Evolutionary conservation across 345 rosid species (phyloP).

Genomic region (Raphanus raphanistrum): DNA sequence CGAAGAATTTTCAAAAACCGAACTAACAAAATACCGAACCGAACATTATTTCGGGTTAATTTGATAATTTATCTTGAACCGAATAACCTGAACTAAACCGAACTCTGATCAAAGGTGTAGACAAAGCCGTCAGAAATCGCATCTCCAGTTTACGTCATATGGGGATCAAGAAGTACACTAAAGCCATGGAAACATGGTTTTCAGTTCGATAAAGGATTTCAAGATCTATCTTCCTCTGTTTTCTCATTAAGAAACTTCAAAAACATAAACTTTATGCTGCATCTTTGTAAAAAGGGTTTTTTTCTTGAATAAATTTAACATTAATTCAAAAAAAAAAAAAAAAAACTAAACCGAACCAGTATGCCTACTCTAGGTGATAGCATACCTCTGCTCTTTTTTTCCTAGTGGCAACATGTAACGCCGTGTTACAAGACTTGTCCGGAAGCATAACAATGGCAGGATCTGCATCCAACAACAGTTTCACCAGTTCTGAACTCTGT

Average conservation of each 20-base stretch:
- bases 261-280: too few species aligned
- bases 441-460: slow-evolving; percentile 96
- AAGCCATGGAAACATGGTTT: too few species aligned
- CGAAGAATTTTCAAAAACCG: not conserved
- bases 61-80: not conserved
- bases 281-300: too few species aligned
- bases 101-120: too few species aligned
- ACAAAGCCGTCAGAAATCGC: too few species aligned
- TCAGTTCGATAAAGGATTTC: too few species aligned
- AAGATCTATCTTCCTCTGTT: too few species aligned
- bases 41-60: not conserved
- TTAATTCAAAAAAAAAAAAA: too few species aligned
- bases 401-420: slow-evolving; percentile 92
- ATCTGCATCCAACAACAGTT: slow-evolving; percentile 83
- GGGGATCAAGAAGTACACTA: too few species aligned
- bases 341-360: not conserved
- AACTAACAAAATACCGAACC: not conserved
- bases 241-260: too few species aligned
- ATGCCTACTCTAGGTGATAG: not conserved
- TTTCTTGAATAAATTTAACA: too few species aligned
- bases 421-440: slow-evolving; percentile 87
- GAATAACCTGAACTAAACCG: not conserved
- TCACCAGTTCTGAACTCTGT: slow-evolving; percentile 83
- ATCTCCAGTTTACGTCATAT: too few species aligned
- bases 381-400: slow-evolving; percentile 84